Evolutionary conservation across 1,284 basidiomycete genomes (phyloP).

Genomic region (Sutorius eximius): DNA sequence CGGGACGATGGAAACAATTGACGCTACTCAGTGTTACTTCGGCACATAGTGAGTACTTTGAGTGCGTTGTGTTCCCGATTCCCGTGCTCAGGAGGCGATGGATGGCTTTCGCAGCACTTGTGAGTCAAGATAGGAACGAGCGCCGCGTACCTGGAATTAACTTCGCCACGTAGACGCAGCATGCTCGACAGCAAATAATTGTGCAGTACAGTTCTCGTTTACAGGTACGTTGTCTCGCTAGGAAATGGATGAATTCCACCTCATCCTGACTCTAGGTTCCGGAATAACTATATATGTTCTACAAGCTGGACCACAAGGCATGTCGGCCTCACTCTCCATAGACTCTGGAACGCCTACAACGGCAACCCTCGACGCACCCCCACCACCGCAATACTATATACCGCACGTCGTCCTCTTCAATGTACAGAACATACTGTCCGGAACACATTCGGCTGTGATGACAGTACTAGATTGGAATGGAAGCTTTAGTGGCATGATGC

Average conservation of each 20-base stretch:
- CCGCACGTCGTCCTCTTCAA: conserved; percentile 21
- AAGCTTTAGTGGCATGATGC: conserved; percentile 29
- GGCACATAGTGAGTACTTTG: conserved; percentile 26
- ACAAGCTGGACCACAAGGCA: conserved; percentile 28
- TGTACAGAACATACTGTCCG: conserved; percentile 24
- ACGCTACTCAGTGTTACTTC: conserved; percentile 25
- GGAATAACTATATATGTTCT: conserved; percentile 33
- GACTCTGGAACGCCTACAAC: conserved; percentile 22
- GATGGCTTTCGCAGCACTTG: conserved; percentile 21
- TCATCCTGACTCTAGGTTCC: conserved; percentile 17
- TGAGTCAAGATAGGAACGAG: conserved; percentile 9
- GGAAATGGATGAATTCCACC: background rate
- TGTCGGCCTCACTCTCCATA: conserved; percentile 29
- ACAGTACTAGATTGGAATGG: conserved; percentile 31
- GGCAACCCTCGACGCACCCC: conserved; percentile 22
- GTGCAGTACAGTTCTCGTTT: conserved; percentile 28
- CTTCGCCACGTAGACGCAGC: conserved; percentile 21
- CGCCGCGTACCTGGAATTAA: background rate
- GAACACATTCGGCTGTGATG: conserved; percentile 25
- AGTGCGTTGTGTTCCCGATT: background rate
- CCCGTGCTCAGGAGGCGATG: conserved; percentile 3
- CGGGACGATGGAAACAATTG: conserved; percentile 22
- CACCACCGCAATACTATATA: conserved; percentile 26
- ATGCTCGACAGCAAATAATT: conserved; percentile 25
- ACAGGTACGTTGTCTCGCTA: conserved; percentile 10